Conservation (phyloP, 1,139 yeast genomes). For the Nakaseomyces uthaithaninus region DNA sequence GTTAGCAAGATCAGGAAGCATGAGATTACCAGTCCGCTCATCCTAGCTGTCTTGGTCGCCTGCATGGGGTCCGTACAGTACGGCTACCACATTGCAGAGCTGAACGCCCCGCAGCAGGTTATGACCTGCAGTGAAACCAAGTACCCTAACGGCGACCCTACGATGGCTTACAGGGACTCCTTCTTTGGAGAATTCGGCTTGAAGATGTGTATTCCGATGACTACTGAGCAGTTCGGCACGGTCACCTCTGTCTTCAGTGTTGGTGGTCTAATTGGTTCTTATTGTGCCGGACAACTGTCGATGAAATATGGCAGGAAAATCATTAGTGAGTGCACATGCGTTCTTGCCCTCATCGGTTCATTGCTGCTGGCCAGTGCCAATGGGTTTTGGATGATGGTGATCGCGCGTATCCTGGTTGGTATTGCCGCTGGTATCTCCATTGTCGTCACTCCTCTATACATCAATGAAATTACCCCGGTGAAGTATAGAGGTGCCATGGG, state of each 20-base stretch:
- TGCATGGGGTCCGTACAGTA: constrained; percentile 75
- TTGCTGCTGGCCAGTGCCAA: constrained; percentile 48
- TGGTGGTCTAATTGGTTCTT: constrained; percentile 80
- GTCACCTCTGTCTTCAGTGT: constrained; percentile 78
- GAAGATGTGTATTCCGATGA: constrained; percentile 50
- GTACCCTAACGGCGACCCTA: constrained; percentile 14
- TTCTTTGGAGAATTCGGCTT: constrained; percentile 28
- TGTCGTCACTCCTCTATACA: constrained; percentile 73
- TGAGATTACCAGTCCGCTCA: constrained; percentile 15
- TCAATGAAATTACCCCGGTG: constrained; percentile 72
- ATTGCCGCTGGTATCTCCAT: constrained; percentile 81
- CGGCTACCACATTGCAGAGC: constrained; percentile 84
- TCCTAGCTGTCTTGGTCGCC: constrained; percentile 37
- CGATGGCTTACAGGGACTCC: constrained; percentile 23
- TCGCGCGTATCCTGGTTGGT: constrained; percentile 75
- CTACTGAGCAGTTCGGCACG: constrained; percentile 60
- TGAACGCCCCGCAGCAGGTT: constrained; percentile 71
- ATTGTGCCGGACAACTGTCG: constrained; percentile 63
- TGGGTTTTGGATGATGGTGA: constrained; percentile 38
- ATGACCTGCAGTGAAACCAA: constrained; percentile 40
- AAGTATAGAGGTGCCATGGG: constrained; percentile 70
- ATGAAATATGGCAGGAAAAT: constrained; percentile 58
- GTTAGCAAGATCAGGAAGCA: neutral
- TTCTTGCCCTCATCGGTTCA: constrained; percentile 61
- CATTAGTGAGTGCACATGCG: constrained; percentile 48